Percentiles rank a stretch among this genome's conserved stretches.
These are phyloP conservation scores for Blastomyces emzantsi DNA, from an alignment of 2,329 filamentous ascomycete species.

Conservation along the genomic window DNA sequence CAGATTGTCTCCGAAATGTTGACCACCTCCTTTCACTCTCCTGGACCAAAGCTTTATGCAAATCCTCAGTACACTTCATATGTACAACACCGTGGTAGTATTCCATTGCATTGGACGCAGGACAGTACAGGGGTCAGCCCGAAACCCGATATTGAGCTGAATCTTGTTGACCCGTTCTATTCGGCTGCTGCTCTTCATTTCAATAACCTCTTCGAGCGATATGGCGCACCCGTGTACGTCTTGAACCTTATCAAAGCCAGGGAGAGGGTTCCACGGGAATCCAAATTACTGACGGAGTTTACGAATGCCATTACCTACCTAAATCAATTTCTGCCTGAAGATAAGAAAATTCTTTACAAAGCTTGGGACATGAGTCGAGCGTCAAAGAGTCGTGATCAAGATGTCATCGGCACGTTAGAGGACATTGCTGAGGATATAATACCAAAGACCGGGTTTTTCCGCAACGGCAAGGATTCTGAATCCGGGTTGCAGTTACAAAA, in stretches of 20 bases:
- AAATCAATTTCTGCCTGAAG: slow-evolving; percentile 80
- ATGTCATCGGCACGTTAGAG: slow-evolving; percentile 90
- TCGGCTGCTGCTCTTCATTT: slow-evolving; percentile 89
- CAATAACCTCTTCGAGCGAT: slow-evolving; percentile 85
- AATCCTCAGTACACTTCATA: slow-evolving; percentile 93
- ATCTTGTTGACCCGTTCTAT: slow-evolving; percentile 94
- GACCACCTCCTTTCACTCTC: slow-evolving; percentile 91
- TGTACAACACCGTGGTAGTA: slow-evolving; percentile 92
- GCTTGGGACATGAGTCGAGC: slow-evolving; percentile 98
- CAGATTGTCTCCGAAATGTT: slow-evolving; percentile 93
- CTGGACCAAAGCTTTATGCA: slow-evolving; percentile 73
- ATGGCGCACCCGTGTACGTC: slow-evolving; percentile 84
- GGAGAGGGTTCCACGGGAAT: slow-evolving; percentile 82
- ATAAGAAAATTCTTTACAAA: slow-evolving; percentile 83
- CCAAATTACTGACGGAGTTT: slow-evolving; percentile 80
- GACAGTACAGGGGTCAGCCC: slow-evolving; percentile 91
- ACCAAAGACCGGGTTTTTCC: slow-evolving; percentile 82
- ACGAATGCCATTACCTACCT: slow-evolving; percentile 81
- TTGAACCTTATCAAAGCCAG: slow-evolving; percentile 85
- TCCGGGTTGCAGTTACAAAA: slow-evolving; percentile 68
- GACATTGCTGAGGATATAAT: slow-evolving; percentile 82
- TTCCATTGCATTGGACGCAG: slow-evolving; percentile 95
- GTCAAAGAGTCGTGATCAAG: slow-evolving; percentile 81
- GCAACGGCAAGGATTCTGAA: slow-evolving; percentile 68
- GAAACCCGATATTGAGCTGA: slow-evolving; percentile 92